Conservation (phyloP, 108 stramenopile species). For the Schizochytrium sp. region DNA sequence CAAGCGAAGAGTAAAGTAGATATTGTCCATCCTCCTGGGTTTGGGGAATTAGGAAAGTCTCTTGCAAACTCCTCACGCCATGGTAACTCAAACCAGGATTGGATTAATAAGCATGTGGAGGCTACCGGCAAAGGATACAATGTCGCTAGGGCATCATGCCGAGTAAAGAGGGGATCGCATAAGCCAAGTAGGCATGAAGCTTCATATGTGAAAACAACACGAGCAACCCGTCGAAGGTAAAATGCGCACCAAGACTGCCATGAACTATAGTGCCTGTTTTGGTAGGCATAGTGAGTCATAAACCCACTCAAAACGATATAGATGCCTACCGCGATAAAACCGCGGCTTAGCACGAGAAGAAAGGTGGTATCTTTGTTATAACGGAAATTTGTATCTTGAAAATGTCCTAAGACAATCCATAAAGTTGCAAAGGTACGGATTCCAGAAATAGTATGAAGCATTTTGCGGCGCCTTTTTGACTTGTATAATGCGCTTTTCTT, state of each 20-base stretch:
- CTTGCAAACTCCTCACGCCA: background rate
- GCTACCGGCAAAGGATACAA: background rate
- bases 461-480: background rate
- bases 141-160: conserved; percentile 22
- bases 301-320: conserved; percentile 46
- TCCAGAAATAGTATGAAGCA: conserved; percentile 16
- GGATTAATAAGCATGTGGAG: background rate
- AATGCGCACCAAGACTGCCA: background rate
- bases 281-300: conserved; percentile 61
- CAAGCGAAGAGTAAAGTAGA: conserved; percentile 58
- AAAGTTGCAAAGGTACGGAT: conserved; percentile 26
- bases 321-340: background rate
- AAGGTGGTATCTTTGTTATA: conserved; percentile 30
- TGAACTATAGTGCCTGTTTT: background rate
- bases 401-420: conserved; percentile 43
- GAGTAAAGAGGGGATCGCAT: conserved; percentile 42
- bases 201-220: conserved; percentile 28
- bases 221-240: conserved; percentile 54
- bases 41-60: conserved; percentile 25
- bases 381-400: conserved; percentile 20
- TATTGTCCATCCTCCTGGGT: conserved; percentile 14
- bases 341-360: conserved; percentile 34
- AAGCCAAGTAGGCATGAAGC: conserved; percentile 33
- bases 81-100: conserved; percentile 45
- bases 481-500: background rate